phyloP scores from a whole-genome alignment of 1,139 yeast species.

The Taiozyma sp. region DNA sequence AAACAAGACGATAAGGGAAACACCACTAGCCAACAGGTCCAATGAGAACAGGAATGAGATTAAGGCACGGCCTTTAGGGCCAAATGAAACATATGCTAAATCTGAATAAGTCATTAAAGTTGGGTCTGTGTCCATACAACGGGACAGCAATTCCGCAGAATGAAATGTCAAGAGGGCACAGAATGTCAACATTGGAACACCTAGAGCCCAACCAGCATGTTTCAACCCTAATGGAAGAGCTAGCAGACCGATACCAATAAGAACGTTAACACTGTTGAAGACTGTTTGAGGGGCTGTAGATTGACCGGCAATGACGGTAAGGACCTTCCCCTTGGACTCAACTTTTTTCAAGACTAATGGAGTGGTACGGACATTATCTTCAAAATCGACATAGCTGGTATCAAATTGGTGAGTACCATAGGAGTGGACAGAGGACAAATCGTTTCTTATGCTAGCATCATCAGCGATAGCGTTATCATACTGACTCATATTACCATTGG shows the following conservation, averaged over 20 bases:
- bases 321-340: constrained; percentile 73
- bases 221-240: constrained; percentile 70
- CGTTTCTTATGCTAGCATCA: constrained; percentile 22
- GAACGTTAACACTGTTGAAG: constrained; percentile 71
- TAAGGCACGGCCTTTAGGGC: constrained; percentile 51
- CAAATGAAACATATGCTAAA: constrained; percentile 74
- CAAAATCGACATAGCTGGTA: constrained; percentile 22
- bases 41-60: constrained; percentile 70
- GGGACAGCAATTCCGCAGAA: constrained; percentile 64
- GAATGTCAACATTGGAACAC: constrained; percentile 45
- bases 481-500: constrained; percentile 23
- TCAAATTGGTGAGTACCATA: constrained; percentile 25
- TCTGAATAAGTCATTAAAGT: constrained; percentile 88
- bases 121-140: constrained; percentile 67
- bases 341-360: constrained; percentile 59
- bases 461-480: constrained; percentile 27
- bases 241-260: constrained; percentile 73
- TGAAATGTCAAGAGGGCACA: constrained; percentile 63
- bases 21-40: constrained; percentile 76
- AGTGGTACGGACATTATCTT: constrained; percentile 47
- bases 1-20: constrained; percentile 72
- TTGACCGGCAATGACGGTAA: constrained; percentile 75
- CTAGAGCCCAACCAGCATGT: constrained; percentile 70
- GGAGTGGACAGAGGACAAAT: constrained; percentile 16
- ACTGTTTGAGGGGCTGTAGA: constrained; percentile 78